phyloP scores from a whole-genome alignment of 2,329 filamentous ascomycete genomes.

The Aspergillus candidus region DNA sequence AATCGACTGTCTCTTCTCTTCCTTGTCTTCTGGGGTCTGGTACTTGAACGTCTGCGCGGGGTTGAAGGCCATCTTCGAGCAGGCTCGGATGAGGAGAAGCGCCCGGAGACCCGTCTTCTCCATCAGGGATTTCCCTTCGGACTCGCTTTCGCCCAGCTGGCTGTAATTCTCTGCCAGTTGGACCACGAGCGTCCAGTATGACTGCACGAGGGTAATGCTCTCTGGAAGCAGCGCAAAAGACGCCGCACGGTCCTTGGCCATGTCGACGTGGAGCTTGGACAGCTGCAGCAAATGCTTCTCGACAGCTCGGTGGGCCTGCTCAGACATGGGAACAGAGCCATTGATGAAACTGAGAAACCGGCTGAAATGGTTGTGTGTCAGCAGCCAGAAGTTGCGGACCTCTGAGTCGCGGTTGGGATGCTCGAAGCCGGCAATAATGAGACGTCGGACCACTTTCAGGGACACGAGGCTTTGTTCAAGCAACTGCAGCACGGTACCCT shows the following conservation, averaged over 20 bases:
- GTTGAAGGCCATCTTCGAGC: conserved; percentile 77
- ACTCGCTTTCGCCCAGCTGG: conserved; percentile 40
- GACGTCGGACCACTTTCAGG: conserved; percentile 71
- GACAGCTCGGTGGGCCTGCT: conserved; percentile 55
- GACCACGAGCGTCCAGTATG: conserved; percentile 79
- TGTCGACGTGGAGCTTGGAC: conserved; percentile 82
- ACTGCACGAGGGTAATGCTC: conserved; percentile 67
- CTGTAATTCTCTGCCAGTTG: conserved; percentile 65
- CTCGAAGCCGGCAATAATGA: conserved; percentile 77
- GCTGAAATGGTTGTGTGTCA: conserved; percentile 72
- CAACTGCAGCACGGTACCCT: conserved; percentile 53
- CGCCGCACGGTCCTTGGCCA: conserved; percentile 71
- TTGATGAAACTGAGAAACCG: conserved; percentile 62
- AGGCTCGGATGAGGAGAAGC: conserved; percentile 73
- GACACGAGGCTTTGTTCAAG: conserved; percentile 73
- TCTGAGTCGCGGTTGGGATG: conserved; percentile 71
- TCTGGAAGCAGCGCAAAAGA: conserved; percentile 78
- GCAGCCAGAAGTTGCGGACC: conserved; percentile 72
- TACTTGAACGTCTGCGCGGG: conserved; percentile 80
- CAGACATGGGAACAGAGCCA: conserved; percentile 50
- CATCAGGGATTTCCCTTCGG: conserved; percentile 51
- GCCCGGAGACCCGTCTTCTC: conserved; percentile 81
- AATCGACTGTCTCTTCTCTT: conserved; percentile 66
- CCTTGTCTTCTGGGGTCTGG: conserved; percentile 64
- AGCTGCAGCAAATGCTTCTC: conserved; percentile 86